Percentiles rank a stretch among this genome's conserved stretches.
These are phyloP conservation scores for Acephala macrosclerotiorum DNA, from an alignment of 2,329 filamentous ascomycete species.

Conservation along the genomic window DNA sequence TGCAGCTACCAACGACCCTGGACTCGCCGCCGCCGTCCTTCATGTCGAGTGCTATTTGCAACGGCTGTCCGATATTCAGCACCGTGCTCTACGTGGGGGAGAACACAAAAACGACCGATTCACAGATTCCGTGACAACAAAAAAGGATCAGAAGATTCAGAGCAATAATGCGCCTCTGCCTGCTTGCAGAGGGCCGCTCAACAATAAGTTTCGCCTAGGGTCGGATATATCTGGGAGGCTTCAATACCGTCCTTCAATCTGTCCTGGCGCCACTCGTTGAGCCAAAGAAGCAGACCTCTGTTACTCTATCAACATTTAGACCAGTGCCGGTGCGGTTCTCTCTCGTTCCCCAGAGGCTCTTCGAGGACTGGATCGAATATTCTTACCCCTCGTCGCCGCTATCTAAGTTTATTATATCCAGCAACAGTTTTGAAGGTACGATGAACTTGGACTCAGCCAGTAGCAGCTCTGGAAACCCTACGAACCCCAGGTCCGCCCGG, in stretches of 20 bases:
- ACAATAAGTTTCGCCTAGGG: constrained; percentile 13
- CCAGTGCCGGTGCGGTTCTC: background rate
- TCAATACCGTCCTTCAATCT: background rate
- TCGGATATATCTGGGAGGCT: background rate
- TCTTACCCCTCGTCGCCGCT: background rate
- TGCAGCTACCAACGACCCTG: background rate
- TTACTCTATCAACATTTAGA: background rate
- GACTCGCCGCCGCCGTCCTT: constrained; percentile 3
- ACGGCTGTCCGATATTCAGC: constrained; percentile 9
- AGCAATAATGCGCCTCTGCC: constrained; percentile 21
- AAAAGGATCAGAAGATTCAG: background rate
- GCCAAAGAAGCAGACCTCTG: background rate
- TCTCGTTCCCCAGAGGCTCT: background rate
- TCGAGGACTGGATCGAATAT: background rate
- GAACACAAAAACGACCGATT: constrained; percentile 1
- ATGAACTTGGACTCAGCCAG: constrained; percentile 41
- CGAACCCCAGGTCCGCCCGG: constrained; percentile 48
- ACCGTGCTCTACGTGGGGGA: background rate
- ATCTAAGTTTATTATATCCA: background rate
- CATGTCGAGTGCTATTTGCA: constrained; percentile 12
- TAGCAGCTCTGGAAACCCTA: constrained; percentile 35
- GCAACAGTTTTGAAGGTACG: constrained; percentile 8
- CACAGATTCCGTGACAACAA: constrained; percentile 4
- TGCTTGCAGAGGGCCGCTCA: constrained; percentile 14
- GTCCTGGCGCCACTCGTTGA: constrained; percentile 7